Evolutionary conservation across 129 eudicot species (phyloP).

Genomic region (Escallonia herrerae): DNA sequence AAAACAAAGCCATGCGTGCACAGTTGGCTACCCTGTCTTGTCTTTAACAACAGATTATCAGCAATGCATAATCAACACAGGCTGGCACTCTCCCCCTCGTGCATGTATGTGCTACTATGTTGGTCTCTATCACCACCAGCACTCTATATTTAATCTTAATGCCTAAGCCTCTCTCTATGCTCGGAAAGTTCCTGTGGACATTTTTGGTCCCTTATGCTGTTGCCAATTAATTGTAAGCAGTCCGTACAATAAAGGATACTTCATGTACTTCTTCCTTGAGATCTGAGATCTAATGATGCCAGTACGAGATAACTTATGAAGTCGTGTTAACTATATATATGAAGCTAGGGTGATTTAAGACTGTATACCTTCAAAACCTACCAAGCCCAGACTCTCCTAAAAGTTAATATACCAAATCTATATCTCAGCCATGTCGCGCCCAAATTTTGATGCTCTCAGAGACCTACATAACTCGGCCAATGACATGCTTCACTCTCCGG

Average conservation of each 20-base stretch:
- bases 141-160: neutral
- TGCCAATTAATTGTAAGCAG: constrained; percentile 14
- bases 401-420: neutral
- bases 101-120: neutral
- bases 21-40: neutral
- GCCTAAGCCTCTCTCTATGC: neutral
- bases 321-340: constrained; percentile 3
- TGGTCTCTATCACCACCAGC: constrained; percentile 12
- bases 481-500: constrained; percentile 53
- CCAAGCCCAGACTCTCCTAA: neutral
- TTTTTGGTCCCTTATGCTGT: constrained; percentile 20
- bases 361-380: neutral
- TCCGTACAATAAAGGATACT: constrained; percentile 31
- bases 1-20: neutral
- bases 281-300: constrained; percentile 34
- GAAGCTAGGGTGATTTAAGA: neutral
- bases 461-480: constrained; percentile 75
- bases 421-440: constrained; percentile 29
- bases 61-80: constrained; percentile 8
- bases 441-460: constrained; percentile 43
- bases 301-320: neutral
- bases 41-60: neutral
- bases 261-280: constrained; percentile 27
- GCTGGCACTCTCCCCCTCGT: constrained; percentile 19
- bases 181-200: constrained; percentile 8